Conservation (phyloP, 164 flowering plant genomes). For the Tinospora cordifolia region DNA sequence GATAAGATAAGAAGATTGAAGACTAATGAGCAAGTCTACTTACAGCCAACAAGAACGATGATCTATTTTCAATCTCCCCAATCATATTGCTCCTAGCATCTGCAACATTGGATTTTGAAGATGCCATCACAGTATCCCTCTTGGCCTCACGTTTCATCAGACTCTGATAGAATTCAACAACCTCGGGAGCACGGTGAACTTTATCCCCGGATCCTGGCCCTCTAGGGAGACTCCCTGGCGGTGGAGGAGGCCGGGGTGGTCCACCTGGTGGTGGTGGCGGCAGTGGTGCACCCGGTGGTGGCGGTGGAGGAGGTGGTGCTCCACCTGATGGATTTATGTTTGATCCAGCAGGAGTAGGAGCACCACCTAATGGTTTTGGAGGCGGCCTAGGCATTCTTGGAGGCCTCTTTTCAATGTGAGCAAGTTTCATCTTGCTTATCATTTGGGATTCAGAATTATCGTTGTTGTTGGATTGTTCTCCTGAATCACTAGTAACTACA, state of each 20-base stretch:
- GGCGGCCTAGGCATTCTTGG: constrained; percentile 84
- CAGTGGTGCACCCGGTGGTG: constrained; percentile 58
- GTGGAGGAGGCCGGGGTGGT: constrained; percentile 85
- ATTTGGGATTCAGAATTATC: constrained; percentile 35
- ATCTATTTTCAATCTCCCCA: constrained; percentile 91
- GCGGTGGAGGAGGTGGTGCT: constrained; percentile 41
- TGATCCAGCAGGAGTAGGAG: constrained; percentile 22
- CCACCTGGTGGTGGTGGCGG: constrained; percentile 74
- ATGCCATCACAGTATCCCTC: constrained; percentile 55
- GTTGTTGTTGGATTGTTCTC: constrained; percentile 39
- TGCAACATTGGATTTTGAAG: constrained; percentile 41
- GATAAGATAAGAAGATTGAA: background rate
- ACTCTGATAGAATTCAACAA: constrained; percentile 86
- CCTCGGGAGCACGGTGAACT: constrained; percentile 95
- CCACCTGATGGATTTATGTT: constrained; percentile 30
- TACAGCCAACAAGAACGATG: constrained; percentile 88
- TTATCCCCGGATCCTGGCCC: constrained; percentile 60
- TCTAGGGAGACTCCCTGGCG: constrained; percentile 62
- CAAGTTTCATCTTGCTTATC: constrained; percentile 67
- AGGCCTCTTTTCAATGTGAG: constrained; percentile 70
- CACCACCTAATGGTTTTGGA: constrained; percentile 54
- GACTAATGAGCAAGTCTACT: constrained; percentile 15
- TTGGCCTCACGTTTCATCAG: constrained; percentile 94
- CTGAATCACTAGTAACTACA: constrained; percentile 29
- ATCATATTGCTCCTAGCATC: constrained; percentile 92